Conservation (phyloP, 345 rosid species). For the Citrus reticulata region DNA sequence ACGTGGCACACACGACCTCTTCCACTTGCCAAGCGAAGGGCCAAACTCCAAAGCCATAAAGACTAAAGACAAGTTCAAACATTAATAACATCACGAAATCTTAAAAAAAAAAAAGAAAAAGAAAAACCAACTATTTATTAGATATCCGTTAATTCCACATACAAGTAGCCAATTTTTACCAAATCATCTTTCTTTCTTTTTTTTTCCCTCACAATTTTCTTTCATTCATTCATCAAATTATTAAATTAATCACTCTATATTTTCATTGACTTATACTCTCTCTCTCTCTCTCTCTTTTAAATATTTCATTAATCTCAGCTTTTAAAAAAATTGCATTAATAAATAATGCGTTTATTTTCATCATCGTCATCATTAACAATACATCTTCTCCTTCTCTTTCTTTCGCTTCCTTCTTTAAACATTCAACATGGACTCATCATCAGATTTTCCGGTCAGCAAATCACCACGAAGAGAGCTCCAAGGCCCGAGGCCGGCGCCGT, state of each 20-base stretch:
- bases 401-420: not conserved
- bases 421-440: conserved; percentile 34
- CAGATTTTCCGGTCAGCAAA: conserved; percentile 36
- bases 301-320: not conserved
- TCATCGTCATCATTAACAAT: not conserved
- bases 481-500: conserved; percentile 78
- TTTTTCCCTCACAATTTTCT: too few relatives aligned
- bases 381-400: not conserved
- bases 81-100: conserved; percentile 26
- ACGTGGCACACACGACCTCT: conserved; percentile 19
- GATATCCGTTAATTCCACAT: too few relatives aligned
- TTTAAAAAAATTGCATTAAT: not conserved
- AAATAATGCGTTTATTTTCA: conserved; percentile 10
- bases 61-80: conserved; percentile 45
- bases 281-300: conserved; percentile 9
- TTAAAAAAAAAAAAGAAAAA: too few relatives aligned
- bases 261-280: conserved; percentile 32
- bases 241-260: not conserved
- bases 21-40: not conserved
- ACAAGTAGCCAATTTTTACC: conserved; percentile 21
- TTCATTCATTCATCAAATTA: not conserved
- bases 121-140: too few relatives aligned
- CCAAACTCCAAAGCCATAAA: not conserved
- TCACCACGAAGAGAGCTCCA: conserved; percentile 72
- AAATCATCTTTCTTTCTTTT: not conserved